Evolutionary conservation across 495 filamentous ascomycete species (phyloP).

Genomic region (Extremus antarcticus): DNA sequence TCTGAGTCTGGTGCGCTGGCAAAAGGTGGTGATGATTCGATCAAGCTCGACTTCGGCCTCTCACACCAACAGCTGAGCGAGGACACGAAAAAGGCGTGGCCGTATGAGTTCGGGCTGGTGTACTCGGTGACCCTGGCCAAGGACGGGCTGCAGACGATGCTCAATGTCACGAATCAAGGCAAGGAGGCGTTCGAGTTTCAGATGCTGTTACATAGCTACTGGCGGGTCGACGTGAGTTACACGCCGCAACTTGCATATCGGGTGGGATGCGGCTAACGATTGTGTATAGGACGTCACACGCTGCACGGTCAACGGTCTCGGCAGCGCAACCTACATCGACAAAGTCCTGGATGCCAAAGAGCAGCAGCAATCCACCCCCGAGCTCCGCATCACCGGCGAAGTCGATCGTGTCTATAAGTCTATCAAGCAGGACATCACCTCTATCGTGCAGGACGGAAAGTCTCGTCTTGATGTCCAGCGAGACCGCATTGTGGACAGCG

Average conservation of each 20-base stretch:
- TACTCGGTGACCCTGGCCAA: slow-evolving; percentile 79
- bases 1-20: slow-evolving; percentile 40
- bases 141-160: slow-evolving; percentile 63
- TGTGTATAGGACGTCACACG: slow-evolving; percentile 45
- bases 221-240: slow-evolving; percentile 61
- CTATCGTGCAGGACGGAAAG: slow-evolving; percentile 49
- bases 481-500: slow-evolving; percentile 72
- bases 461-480: slow-evolving; percentile 60
- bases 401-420: slow-evolving; percentile 66
- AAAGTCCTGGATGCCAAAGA: slow-evolving; percentile 55
- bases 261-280: neutral
- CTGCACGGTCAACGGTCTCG: slow-evolving; percentile 59
- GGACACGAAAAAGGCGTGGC: slow-evolving; percentile 56
- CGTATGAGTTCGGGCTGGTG: slow-evolving; percentile 75
- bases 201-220: slow-evolving; percentile 83
- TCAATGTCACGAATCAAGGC: slow-evolving; percentile 83
- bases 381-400: slow-evolving; percentile 55
- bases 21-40: slow-evolving; percentile 44
- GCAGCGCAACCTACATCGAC: slow-evolving; percentile 63
- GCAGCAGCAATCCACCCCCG: slow-evolving; percentile 44
- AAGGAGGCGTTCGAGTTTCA: slow-evolving; percentile 77
- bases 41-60: slow-evolving; percentile 94
- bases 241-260: neutral
- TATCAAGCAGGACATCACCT: slow-evolving; percentile 38
- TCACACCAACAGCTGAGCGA: slow-evolving; percentile 56